Conservation (phyloP, 257 asterid species). For the Anisodus tanguticus region DNA sequence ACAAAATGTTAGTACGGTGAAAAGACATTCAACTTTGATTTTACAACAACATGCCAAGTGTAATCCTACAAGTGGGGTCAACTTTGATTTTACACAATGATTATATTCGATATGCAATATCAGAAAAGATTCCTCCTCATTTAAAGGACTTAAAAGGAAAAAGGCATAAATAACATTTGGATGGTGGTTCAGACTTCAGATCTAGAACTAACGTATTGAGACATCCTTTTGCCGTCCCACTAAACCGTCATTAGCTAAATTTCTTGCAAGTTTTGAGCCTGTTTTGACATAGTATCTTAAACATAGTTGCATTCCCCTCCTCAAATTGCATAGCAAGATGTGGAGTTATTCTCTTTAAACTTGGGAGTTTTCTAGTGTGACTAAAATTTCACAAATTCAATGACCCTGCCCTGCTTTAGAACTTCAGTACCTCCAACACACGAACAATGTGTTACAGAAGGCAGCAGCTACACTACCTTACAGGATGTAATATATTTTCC, state of each 20-base stretch:
- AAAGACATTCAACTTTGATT: background rate
- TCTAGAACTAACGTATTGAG: background rate
- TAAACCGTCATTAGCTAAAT: background rate
- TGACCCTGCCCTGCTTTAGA: background rate
- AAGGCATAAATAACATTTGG: background rate
- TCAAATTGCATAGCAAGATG: background rate
- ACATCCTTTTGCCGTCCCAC: background rate
- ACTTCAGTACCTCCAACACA: background rate
- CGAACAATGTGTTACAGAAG: background rate
- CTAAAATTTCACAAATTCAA: background rate
- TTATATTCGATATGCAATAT: background rate
- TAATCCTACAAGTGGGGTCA: no score
- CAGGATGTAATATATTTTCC: constrained; percentile 23
- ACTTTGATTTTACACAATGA: constrained; percentile 5
- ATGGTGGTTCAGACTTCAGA: constrained; percentile 6
- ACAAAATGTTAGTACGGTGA: constrained; percentile 1
- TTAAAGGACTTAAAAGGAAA: background rate
- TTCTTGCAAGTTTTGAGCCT: background rate
- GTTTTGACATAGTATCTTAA: no score
- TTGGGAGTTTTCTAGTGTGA: background rate
- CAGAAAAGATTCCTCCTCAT: constrained; percentile 9
- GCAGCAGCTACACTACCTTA: constrained; percentile 16
- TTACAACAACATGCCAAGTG: background rate
- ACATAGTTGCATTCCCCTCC: no score
- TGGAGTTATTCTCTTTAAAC: background rate